Conservation (phyloP, 2,329 filamentous ascomycete genomes). For the Trichoderma sp. region DNA sequence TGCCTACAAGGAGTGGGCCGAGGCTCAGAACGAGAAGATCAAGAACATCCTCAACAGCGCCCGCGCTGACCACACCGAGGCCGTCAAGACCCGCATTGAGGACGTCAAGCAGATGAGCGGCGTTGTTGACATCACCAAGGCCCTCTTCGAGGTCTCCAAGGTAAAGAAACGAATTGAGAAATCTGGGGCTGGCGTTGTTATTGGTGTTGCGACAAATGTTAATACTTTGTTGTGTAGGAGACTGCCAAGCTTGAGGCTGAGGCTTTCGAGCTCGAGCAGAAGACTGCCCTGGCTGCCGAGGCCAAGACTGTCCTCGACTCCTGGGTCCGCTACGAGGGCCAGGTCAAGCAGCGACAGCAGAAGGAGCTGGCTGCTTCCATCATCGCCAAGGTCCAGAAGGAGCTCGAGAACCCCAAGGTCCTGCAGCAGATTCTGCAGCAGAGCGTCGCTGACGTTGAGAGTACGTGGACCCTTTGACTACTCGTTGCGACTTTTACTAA, state of each 20-base stretch:
- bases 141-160: constrained; percentile 97
- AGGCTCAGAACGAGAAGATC: constrained; percentile 87
- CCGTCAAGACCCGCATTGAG: constrained; percentile 91
- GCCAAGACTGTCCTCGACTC: constrained; percentile 95
- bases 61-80: constrained; percentile 90
- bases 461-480: constrained; percentile 52
- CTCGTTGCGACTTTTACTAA: constrained; percentile 40
- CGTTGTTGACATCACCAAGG: constrained; percentile 96
- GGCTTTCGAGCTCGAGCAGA: constrained; percentile 97
- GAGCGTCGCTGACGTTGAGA: constrained; percentile 94
- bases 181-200: background rate
- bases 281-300: constrained; percentile 87
- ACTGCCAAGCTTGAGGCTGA: constrained; percentile 94
- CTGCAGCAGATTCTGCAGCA: constrained; percentile 98
- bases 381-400: constrained; percentile 98
- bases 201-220: background rate
- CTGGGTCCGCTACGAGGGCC: constrained; percentile 97
- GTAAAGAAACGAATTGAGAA: constrained; percentile 52
- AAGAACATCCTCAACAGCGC: constrained; percentile 93
- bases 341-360: constrained; percentile 99
- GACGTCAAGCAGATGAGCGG: constrained; percentile 92
- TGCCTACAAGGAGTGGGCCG: constrained; percentile 89
- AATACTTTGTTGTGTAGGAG: constrained; percentile 62
- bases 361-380: constrained; percentile 89
- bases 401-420: constrained; percentile 96